Evolutionary conservation across 306 rosid species (phyloP).

Genomic region (Dalbergia cultrata): DNA sequence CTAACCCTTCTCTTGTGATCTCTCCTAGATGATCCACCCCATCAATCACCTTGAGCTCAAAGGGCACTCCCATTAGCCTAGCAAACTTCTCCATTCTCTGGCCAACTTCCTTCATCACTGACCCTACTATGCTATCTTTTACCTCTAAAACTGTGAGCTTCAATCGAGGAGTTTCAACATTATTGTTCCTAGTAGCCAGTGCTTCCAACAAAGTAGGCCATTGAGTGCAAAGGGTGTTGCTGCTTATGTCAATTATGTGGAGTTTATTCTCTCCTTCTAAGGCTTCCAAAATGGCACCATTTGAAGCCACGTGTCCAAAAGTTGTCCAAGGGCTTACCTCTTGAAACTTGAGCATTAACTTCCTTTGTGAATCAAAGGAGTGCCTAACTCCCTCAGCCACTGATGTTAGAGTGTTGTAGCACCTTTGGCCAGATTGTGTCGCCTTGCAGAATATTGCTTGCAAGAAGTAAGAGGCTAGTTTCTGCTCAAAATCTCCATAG

Average conservation of each 20-base stretch:
- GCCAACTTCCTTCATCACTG: conserved; percentile 78
- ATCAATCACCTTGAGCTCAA: conserved; percentile 65
- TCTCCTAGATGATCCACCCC: conserved; percentile 54
- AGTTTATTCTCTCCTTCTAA: conserved; percentile 76
- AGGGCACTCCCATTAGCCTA: conserved; percentile 91
- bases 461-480: conserved; percentile 74
- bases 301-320: conserved; percentile 90
- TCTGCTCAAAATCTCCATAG: conserved; percentile 87
- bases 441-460: conserved; percentile 85
- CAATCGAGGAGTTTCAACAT: conserved; percentile 69
- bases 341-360: conserved; percentile 76
- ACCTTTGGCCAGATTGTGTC: conserved; percentile 68
- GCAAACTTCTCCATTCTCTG: conserved; percentile 95
- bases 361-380: conserved; percentile 75
- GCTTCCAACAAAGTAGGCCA: conserved; percentile 88
- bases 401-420: conserved; percentile 64
- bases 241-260: conserved; percentile 83
- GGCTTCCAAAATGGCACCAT: conserved; percentile 84
- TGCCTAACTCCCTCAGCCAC: conserved; percentile 60
- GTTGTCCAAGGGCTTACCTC: conserved; percentile 94
- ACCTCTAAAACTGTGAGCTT: conserved; percentile 73
- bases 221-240: conserved; percentile 74
- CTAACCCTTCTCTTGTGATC: conserved; percentile 64
- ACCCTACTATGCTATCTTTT: conserved; percentile 35
- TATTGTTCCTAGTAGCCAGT: conserved; percentile 75